Evolutionary conservation across 2,329 filamentous ascomycete species (phyloP).

Genomic region (Phoma sp.): DNA sequence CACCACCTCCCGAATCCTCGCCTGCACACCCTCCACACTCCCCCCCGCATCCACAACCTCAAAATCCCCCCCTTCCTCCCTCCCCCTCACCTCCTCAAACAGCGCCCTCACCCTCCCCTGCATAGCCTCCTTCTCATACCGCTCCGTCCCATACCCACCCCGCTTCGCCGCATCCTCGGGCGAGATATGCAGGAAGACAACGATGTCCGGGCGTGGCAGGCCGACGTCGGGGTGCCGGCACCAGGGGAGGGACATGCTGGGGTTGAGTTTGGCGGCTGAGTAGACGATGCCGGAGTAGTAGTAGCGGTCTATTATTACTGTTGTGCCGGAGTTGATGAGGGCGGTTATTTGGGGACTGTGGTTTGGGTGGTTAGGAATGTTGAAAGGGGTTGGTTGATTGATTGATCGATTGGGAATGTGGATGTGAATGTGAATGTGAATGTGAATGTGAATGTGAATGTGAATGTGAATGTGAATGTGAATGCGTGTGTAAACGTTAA

Average conservation of each 20-base stretch:
- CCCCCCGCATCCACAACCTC: slow-evolving; percentile 63
- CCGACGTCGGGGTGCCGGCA: slow-evolving; percentile 84
- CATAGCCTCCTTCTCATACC: slow-evolving; percentile 86
- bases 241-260: slow-evolving; percentile 75
- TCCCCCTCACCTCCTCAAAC: slow-evolving; percentile 65
- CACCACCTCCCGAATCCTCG: slow-evolving; percentile 37
- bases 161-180: slow-evolving; percentile 74
- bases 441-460: no score
- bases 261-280: slow-evolving; percentile 83
- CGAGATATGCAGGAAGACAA: slow-evolving; percentile 85
- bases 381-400: no score
- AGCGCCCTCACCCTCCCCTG: slow-evolving; percentile 79
- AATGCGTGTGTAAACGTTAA: no score
- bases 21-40: slow-evolving; percentile 59
- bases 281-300: slow-evolving; percentile 96
- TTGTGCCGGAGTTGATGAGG: slow-evolving; percentile 70
- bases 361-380: not conserved
- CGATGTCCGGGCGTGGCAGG: slow-evolving; percentile 84
- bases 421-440: no score
- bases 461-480: no score
- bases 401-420: no score
- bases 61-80: slow-evolving; percentile 60
- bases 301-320: slow-evolving; percentile 88
- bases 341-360: slow-evolving; percentile 31
- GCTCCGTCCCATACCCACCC: slow-evolving; percentile 87